phyloP scores from a whole-genome alignment of 768 basidiomycete genomes.

The Hemileccinum impolitum region DNA sequence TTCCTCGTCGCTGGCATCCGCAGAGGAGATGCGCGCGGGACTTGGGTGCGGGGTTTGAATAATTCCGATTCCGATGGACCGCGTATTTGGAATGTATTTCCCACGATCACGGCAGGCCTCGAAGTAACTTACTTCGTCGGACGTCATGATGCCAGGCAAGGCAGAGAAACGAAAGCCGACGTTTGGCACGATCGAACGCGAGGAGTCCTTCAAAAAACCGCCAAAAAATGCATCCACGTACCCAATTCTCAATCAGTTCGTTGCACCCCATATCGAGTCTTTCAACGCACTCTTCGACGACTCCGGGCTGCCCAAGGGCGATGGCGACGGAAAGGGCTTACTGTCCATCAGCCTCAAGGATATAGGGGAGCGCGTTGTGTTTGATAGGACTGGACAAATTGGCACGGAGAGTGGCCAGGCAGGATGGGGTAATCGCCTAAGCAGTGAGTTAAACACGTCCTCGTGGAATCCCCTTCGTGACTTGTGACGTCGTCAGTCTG shows the following conservation, averaged over 20 bases:
- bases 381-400: constrained; percentile 65
- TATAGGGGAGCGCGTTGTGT: constrained; percentile 88
- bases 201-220: constrained; percentile 75
- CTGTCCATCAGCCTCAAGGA: constrained; percentile 76
- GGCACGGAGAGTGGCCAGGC: constrained; percentile 50
- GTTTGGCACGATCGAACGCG: constrained; percentile 80
- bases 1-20: constrained; percentile 26
- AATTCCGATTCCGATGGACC: constrained; percentile 12
- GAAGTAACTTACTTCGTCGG: too few relatives aligned
- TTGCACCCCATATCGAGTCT: constrained; percentile 89
- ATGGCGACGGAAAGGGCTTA: constrained; percentile 76
- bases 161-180: constrained; percentile 47
- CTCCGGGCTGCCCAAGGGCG: constrained; percentile 69
- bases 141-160: constrained; percentile 58
- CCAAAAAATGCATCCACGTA: constrained; percentile 64
- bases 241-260: constrained; percentile 87
- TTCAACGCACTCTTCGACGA: constrained; percentile 98
- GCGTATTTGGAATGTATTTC: constrained; percentile 23
- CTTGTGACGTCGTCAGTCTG: constrained; percentile 57
- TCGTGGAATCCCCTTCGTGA: constrained; percentile 8
- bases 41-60: constrained; percentile 18
- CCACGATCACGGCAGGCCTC: constrained; percentile 23
- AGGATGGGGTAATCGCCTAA: constrained; percentile 81
- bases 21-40: constrained; percentile 10
- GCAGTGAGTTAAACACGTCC: constrained; percentile 52